These are phyloP conservation scores for Gentiana dahurica DNA, from an alignment of 257 asterid species.

Conservation along the genomic window DNA sequence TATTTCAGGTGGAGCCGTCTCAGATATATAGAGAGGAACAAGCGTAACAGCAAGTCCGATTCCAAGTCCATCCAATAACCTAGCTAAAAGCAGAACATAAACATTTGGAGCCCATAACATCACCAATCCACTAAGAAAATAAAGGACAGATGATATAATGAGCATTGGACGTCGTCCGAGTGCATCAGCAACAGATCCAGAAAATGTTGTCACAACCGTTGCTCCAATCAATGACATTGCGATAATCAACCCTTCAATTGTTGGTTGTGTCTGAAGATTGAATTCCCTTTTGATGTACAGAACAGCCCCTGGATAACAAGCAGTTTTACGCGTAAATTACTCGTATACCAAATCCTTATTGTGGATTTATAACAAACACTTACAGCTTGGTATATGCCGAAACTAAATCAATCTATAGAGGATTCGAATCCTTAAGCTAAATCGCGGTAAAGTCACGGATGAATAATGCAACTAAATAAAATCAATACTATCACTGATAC, in stretches of 20 bases:
- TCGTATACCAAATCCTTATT: no score
- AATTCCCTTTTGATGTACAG: constrained; percentile 49
- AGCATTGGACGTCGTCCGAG: constrained; percentile 58
- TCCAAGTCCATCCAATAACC: constrained; percentile 60
- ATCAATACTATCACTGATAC: no score
- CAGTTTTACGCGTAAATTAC: no score
- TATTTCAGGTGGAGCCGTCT: constrained; percentile 61
- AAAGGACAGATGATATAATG: constrained; percentile 36
- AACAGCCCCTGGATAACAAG: constrained; percentile 31
- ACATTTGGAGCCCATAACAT: constrained; percentile 70
- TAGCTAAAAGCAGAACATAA: constrained; percentile 37
- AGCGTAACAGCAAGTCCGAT: constrained; percentile 52
- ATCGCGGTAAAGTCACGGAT: no score
- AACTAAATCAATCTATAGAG: no score
- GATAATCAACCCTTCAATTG: constrained; percentile 52
- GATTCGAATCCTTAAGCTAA: no score
- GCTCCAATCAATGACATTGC: constrained; percentile 64
- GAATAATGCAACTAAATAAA: no score
- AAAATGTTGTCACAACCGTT: constrained; percentile 35
- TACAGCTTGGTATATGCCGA: no score
- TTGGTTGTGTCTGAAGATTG: constrained; percentile 39
- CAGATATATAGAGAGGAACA: constrained; percentile 56
- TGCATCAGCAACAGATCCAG: constrained; percentile 45
- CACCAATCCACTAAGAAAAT: constrained; percentile 37
- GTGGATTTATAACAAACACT: no score